Conservation (phyloP, 2,329 filamentous ascomycete species). For the Bipolaris sorokiniana region DNA sequence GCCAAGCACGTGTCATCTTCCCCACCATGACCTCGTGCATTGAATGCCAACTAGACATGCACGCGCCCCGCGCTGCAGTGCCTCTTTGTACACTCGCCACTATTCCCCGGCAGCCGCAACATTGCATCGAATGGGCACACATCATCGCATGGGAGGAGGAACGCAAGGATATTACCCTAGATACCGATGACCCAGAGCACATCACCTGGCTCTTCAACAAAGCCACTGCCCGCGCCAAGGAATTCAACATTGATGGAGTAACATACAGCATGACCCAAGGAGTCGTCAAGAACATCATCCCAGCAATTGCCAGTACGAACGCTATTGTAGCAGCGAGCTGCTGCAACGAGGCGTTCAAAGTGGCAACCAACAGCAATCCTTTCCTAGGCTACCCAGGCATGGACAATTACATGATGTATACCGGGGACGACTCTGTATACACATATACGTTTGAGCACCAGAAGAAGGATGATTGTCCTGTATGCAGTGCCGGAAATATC, state of each 20-base stretch:
- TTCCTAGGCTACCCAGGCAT: conserved; percentile 76
- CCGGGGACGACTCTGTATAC: conserved; percentile 92
- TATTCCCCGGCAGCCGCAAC: conserved; percentile 94
- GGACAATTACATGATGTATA: conserved; percentile 97
- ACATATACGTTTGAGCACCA: conserved; percentile 97
- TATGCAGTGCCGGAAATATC: conserved; percentile 75
- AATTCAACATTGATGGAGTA: conserved; percentile 90
- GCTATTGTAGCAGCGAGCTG: conserved; percentile 94
- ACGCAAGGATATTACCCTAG: conserved; percentile 75
- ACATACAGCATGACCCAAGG: conserved; percentile 96
- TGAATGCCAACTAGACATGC: conserved; percentile 98
- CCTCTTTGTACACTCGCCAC: conserved; percentile 95
- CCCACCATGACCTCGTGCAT: conserved; percentile 95
- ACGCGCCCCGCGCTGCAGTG: conserved; percentile 94
- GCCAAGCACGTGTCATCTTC: conserved; percentile 89
- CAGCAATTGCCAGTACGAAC: conserved; percentile 96
- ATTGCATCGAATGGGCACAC: conserved; percentile 99
- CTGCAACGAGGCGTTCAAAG: conserved; percentile 96
- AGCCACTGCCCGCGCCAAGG: conserved; percentile 77
- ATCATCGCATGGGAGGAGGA: conserved; percentile 91
- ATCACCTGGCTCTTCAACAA: conserved; percentile 96
- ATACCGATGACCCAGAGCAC: conserved; percentile 96
- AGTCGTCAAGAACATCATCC: conserved; percentile 99
- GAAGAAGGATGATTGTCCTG: conserved; percentile 91
- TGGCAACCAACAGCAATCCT: conserved; percentile 81